Evolutionary conservation across 1,284 basidiomycete genomes (phyloP).

Genomic region (Ganoderma lucidum): DNA sequence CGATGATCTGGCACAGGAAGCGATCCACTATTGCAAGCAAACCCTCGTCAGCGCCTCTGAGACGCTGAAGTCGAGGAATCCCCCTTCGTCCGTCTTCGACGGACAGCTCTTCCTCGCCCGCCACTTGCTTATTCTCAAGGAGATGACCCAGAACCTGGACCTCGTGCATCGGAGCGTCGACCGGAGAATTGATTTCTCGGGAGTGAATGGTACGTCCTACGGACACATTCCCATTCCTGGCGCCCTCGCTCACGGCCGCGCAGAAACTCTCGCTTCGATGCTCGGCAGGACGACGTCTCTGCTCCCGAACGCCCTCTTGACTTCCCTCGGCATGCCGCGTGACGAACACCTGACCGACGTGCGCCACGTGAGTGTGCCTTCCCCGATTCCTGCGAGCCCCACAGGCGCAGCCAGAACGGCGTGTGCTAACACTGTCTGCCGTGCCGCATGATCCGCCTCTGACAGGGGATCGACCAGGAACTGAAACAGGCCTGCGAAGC

Average conservation of each 20-base stretch:
- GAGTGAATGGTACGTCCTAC: conserved; percentile 58
- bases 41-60: conserved; percentile 80
- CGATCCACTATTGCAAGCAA: conserved; percentile 80
- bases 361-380: conserved; percentile 60
- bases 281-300: conserved; percentile 77
- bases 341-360: conserved; percentile 67
- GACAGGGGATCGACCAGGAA: conserved; percentile 83
- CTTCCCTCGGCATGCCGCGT: conserved; percentile 68
- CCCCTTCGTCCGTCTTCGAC: conserved; percentile 62
- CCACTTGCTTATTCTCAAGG: conserved; percentile 91
- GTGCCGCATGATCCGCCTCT: conserved; percentile 17
- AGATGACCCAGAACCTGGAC: conserved; percentile 83
- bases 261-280: conserved; percentile 79
- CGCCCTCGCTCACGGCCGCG: conserved; percentile 21
- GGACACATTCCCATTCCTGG: conserved; percentile 16
- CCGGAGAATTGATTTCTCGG: conserved; percentile 48
- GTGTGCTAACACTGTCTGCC: conserved; percentile 8
- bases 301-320: conserved; percentile 72
- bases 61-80: conserved; percentile 60
- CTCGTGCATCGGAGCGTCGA: conserved; percentile 55
- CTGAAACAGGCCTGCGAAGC: conserved; percentile 85
- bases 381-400: conserved; percentile 14
- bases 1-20: conserved; percentile 93
- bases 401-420: conserved; percentile 13
- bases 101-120: conserved; percentile 86